Conservation (phyloP, 805 yeast species). For the Candida sonorensis region DNA sequence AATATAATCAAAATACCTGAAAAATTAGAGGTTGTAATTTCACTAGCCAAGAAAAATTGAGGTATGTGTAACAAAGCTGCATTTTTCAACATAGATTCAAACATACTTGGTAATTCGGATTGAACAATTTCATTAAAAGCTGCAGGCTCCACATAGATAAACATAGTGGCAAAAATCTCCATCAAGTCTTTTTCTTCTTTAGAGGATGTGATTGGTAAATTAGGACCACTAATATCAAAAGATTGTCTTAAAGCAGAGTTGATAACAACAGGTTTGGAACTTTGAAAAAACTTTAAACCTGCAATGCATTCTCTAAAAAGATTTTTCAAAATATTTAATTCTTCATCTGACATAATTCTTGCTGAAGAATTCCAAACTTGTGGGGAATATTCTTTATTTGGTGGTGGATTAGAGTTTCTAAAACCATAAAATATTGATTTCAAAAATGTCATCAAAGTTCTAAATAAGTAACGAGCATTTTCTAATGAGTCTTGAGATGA, state of each 20-base stretch:
- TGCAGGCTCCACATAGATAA: constrained; percentile 90
- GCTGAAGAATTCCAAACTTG: constrained; percentile 82
- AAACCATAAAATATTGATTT: constrained; percentile 86
- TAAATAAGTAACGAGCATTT: constrained; percentile 82
- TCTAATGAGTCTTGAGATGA: constrained; percentile 62
- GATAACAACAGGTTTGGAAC: constrained; percentile 40
- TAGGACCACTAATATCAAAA: constrained; percentile 72
- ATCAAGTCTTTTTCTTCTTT: constrained; percentile 92
- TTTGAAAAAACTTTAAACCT: constrained; percentile 71
- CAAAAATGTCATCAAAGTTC: constrained; percentile 82
- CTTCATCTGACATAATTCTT: constrained; percentile 76
- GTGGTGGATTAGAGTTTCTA: constrained; percentile 84
- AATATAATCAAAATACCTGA: constrained; percentile 78
- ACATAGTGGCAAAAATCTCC: constrained; percentile 93
- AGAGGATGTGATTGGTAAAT: constrained; percentile 76
- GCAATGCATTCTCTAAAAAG: constrained; percentile 79
- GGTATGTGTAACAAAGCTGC: constrained; percentile 86
- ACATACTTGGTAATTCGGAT: constrained; percentile 70
- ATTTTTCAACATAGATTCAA: constrained; percentile 72
- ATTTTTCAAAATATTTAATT: constrained; percentile 65
- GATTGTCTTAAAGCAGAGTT: constrained; percentile 27
- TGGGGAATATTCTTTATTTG: constrained; percentile 44
- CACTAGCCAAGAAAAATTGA: constrained; percentile 89
- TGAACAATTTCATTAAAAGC: constrained; percentile 90
- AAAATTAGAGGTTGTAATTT: constrained; percentile 88